Conservation (phyloP, 2,329 filamentous ascomycete species). For the Samsoniella hepiali region DNA sequence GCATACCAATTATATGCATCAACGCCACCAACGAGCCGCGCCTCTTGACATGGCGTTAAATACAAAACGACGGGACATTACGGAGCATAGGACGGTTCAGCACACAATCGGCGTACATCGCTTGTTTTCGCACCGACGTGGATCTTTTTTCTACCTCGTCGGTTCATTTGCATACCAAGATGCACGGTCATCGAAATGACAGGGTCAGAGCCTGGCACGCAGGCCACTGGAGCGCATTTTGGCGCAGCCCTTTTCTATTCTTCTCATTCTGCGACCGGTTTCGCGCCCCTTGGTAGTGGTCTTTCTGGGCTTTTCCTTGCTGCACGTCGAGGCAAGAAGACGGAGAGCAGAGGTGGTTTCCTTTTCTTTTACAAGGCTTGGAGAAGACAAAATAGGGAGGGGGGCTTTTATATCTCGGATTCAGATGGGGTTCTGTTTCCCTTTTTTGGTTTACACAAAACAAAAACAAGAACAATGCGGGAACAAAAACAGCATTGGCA, state of each 20-base stretch:
- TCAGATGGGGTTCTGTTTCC: background rate
- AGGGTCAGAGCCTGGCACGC: background rate
- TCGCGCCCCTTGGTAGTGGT: background rate
- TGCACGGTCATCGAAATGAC: background rate
- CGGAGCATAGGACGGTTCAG: constrained; percentile 4
- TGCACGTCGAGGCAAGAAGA: background rate
- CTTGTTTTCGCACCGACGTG: background rate
- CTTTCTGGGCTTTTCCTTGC: background rate
- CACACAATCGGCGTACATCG: background rate
- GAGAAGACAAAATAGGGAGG: background rate
- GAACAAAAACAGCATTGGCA: background rate
- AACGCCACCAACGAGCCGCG: background rate
- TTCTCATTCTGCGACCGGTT: constrained; percentile 8
- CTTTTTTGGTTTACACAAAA: constrained; percentile 11
- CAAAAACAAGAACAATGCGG: background rate
- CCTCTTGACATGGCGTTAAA: background rate
- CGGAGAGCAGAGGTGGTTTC: background rate
- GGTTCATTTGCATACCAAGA: background rate
- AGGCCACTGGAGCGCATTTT: background rate
- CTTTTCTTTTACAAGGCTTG: background rate
- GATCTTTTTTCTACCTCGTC: background rate
- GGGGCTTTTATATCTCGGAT: background rate
- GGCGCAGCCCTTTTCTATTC: background rate
- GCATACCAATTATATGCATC: background rate
- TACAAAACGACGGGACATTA: constrained; percentile 1